These are phyloP conservation scores for Carex cristatella DNA, from an alignment of 176 grass and related monocot species.

Conservation along the genomic window DNA sequence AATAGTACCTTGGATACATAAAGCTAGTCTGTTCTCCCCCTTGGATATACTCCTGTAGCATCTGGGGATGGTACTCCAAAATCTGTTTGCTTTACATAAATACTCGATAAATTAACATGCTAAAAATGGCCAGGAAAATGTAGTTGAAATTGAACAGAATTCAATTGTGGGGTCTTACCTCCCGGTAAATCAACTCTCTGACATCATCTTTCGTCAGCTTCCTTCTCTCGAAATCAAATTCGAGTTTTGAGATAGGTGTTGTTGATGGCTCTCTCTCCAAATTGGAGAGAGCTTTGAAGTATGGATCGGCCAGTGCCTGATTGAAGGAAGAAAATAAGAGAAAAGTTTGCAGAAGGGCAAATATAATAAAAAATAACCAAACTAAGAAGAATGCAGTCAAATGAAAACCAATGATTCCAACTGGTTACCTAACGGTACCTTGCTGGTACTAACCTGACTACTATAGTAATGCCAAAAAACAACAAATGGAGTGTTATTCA, in stretches of 20 bases:
- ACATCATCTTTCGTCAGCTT: conserved; percentile 72
- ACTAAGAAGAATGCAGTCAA: neutral
- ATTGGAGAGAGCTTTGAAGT: conserved; percentile 60
- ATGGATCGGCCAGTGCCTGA: conserved; percentile 94
- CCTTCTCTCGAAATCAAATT: conserved; percentile 89
- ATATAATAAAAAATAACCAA: conserved; percentile 16
- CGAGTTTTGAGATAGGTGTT: conserved; percentile 70
- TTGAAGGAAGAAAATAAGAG: conserved; percentile 8
- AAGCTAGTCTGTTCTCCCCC: conserved; percentile 74
- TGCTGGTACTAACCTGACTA: neutral
- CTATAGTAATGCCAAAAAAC: neutral
- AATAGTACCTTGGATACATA: conserved; percentile 76
- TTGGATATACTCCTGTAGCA: conserved; percentile 69
- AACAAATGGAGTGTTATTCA: neutral
- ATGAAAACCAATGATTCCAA: neutral
- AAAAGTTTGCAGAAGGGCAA: neutral
- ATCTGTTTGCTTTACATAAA: conserved; percentile 82
- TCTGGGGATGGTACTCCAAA: conserved; percentile 92
- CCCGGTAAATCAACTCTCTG: conserved; percentile 85
- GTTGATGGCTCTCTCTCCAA: conserved; percentile 53
- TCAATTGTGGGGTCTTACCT: conserved; percentile 43
- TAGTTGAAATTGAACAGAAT: conserved; percentile 1
- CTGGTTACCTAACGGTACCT: neutral
- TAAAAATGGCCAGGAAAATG: neutral
- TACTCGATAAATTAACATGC: conserved; percentile 15